These are phyloP conservation scores for Solanum dulcamara DNA, from an alignment of 257 asterid genomes.

Conservation along the genomic window DNA sequence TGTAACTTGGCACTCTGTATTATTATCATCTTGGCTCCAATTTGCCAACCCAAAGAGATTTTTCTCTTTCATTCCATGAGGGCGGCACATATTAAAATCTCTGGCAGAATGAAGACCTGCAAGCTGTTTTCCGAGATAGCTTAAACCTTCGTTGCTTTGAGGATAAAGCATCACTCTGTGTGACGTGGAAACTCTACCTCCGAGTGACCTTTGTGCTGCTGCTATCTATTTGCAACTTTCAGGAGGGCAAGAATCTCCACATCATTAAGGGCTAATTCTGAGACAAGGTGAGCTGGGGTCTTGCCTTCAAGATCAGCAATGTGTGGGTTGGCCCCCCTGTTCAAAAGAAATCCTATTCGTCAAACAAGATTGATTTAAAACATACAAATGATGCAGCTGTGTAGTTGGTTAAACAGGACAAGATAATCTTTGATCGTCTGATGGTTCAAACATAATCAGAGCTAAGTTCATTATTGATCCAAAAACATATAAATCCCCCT, in stretches of 20 bases:
- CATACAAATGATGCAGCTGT: background rate
- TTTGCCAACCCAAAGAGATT: background rate
- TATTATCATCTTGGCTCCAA: background rate
- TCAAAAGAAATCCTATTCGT: background rate
- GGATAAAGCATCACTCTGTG: background rate
- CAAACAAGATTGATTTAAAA: background rate
- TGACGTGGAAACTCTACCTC: background rate
- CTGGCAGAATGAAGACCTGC: background rate
- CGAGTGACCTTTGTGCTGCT: background rate
- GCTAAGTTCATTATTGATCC: background rate
- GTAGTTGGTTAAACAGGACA: background rate
- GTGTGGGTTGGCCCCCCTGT: slow-evolving; percentile 78
- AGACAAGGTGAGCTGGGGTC: slow-evolving; percentile 48
- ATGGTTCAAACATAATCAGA: background rate
- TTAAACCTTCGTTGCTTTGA: background rate
- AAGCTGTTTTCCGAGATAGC: background rate
- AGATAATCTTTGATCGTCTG: background rate
- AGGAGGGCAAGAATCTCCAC: slow-evolving; percentile 60
- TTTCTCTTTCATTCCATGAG: background rate
- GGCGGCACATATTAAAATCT: background rate
- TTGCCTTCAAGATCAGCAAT: slow-evolving; percentile 62
- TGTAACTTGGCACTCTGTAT: background rate
- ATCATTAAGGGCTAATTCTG: slow-evolving; percentile 46
- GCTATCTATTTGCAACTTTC: slow-evolving; percentile 50
- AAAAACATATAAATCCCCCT: background rate